These are phyloP conservation scores for Staphylotrichum tortipilum DNA, from an alignment of 495 filamentous ascomycete species.

Conservation along the genomic window DNA sequence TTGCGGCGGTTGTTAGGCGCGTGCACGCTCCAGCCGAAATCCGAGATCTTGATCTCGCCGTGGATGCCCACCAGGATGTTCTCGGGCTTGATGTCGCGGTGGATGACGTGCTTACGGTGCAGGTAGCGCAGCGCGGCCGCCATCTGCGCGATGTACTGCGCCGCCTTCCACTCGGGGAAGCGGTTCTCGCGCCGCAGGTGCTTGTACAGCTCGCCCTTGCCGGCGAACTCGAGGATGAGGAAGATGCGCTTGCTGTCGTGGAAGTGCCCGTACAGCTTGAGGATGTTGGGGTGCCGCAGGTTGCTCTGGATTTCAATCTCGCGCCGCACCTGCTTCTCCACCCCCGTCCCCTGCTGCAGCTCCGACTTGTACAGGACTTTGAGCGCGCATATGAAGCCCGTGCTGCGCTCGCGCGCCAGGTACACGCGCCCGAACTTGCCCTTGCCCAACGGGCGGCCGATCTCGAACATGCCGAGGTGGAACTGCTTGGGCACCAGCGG, in stretches of 20 bases:
- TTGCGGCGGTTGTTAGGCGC: constrained; percentile 88
- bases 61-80: constrained; percentile 97
- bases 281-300: constrained; percentile 89
- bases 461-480: constrained; percentile 98
- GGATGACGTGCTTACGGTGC: constrained; percentile 97
- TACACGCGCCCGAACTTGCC: constrained; percentile 98
- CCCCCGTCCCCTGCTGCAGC: constrained; percentile 72
- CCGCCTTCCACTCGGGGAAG: constrained; percentile 94
- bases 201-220: constrained; percentile 94
- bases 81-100: constrained; percentile 97
- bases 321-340: constrained; percentile 93
- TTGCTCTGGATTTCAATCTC: constrained; percentile 98
- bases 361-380: constrained; percentile 96
- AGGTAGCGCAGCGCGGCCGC: constrained; percentile 83
- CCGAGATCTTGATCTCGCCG: constrained; percentile 96
- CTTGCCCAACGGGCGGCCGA: constrained; percentile 90
- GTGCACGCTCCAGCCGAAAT: constrained; percentile 98
- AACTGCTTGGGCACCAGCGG: constrained; percentile 59
- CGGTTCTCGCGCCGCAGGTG: constrained; percentile 78
- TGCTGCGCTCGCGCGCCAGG: constrained; percentile 80
- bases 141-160: constrained; percentile 98
- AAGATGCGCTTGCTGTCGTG: constrained; percentile 96
- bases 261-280: constrained; percentile 91
- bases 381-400: constrained; percentile 88
- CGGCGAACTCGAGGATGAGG: constrained; percentile 91